These are phyloP conservation scores for Entophlyctis luteolus DNA, from an alignment of 192 early-diverging fungal species.

Conservation along the genomic window DNA sequence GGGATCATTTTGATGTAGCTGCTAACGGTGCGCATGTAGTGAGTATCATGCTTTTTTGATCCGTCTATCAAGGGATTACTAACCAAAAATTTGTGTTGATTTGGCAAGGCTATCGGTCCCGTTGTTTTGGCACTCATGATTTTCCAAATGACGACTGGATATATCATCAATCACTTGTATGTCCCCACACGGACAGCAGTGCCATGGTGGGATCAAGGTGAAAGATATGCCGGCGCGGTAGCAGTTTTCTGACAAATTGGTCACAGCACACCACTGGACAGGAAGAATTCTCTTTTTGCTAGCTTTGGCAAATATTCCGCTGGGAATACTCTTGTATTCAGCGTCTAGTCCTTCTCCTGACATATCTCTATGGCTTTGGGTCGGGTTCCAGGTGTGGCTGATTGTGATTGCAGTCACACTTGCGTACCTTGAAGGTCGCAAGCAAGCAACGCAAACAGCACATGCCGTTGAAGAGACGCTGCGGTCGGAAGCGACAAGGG, in stretches of 20 bases:
- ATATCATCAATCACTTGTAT: neutral
- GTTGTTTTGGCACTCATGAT: neutral
- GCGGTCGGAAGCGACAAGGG: neutral
- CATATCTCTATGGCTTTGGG: neutral
- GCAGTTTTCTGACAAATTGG: neutral
- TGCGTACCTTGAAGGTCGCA: constrained; percentile 15
- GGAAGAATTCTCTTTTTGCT: constrained; percentile 4
- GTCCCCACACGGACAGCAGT: neutral
- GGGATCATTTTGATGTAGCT: constrained; percentile 11
- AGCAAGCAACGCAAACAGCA: too few relatives aligned
- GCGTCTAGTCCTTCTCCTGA: neutral
- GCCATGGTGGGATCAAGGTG: constrained; percentile 12
- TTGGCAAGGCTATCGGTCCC: constrained; percentile 1
- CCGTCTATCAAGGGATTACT: neutral
- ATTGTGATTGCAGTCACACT: neutral
- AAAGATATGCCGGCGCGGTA: neutral
- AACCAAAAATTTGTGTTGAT: neutral
- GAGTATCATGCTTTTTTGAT: neutral
- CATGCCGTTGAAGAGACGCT: too few relatives aligned
- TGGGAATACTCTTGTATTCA: constrained; percentile 12
- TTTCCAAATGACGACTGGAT: neutral
- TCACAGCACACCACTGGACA: constrained; percentile 17
- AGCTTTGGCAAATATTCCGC: constrained; percentile 10
- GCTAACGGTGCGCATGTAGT: constrained; percentile 16
- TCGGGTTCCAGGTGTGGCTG: neutral